Base-by-base conservation (phyloP, 768 basidiomycete species). In the Kwoniella sp. region DNA sequence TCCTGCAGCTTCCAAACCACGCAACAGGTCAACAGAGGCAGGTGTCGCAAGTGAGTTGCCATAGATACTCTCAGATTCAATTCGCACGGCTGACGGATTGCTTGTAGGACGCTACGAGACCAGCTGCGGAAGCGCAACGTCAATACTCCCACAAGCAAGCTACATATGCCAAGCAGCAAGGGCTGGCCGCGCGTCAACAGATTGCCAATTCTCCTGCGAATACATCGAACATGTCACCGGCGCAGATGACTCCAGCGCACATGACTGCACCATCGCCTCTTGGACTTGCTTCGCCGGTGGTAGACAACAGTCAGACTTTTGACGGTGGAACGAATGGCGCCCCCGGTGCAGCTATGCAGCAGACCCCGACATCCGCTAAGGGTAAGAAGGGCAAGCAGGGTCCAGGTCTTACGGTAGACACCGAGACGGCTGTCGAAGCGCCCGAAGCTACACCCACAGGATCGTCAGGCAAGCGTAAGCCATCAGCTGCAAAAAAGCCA, bases 101-200 rank as follows among this genome's bases (percentile, higher is more conserved):
- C 45, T 4, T 15, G 15, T 23, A 67, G 60, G 66, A 59, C 13
- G n/a, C 38, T 37, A 29, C 66, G 12, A 48, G 68, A 53, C 41
- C 60, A 2, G 28, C 65, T 17, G 38, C 60, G 7, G 68, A 70
- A 25, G 68, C 68, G 12, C 65, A 70, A 48, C 54, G 64, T 1
- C 68, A 70, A 54, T 70, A 70, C 30, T 61, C 68, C 4, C 68
- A 63, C 38, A 66, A 29, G 22, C 68, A 70, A 55, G 65, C 65
- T 22, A 55, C 65, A 9, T 70, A 66, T 38, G 63, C 65, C 20
- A 50, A 51, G 31, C 64, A 63, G 34, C 55, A 63, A 47, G 66
- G 53, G 20, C 11, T 55, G 31, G 54, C 57, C 20, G 60, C 54
- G 22, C 59, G 59, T 9, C 58, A 61, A 45, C 56, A 58, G 5